These are phyloP conservation scores for Venturia aucupariae DNA, from an alignment of 2,329 filamentous ascomycete species.

Conservation along the genomic window DNA sequence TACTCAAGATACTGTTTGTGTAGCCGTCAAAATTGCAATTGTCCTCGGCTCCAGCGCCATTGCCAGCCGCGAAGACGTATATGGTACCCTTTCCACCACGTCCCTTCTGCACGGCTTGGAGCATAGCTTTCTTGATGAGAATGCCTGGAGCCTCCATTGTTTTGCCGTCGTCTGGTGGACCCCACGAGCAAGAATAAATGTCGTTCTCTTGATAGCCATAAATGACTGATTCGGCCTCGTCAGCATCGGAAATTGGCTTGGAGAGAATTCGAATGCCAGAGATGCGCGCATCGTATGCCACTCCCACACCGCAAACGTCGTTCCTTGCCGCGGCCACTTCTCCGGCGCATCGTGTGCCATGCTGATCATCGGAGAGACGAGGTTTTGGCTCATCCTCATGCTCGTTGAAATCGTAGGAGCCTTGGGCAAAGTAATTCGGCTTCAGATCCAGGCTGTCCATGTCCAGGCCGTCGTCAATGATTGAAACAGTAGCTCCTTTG, in stretches of 20 bases:
- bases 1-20: conserved; percentile 98
- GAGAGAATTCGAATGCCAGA: conserved; percentile 89
- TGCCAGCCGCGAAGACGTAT: conserved; percentile 94
- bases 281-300: conserved; percentile 86
- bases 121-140: conserved; percentile 80
- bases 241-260: conserved; percentile 79
- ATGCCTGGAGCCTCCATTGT: conserved; percentile 92
- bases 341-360: conserved; percentile 90
- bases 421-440: conserved; percentile 85
- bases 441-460: conserved; percentile 91
- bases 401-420: conserved; percentile 96
- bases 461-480: conserved; percentile 92
- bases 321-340: conserved; percentile 91
- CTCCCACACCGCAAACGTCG: conserved; percentile 87
- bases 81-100: conserved; percentile 77
- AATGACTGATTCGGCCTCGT: conserved; percentile 88
- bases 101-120: conserved; percentile 84
- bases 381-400: conserved; percentile 68
- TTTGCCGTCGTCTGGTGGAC: conserved; percentile 82
- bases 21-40: conserved; percentile 99
- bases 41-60: conserved; percentile 76
- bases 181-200: conserved; percentile 99
- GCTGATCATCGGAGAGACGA: conserved; percentile 71
- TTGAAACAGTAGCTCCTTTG: conserved; percentile 78
- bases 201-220: conserved; percentile 86